Evolutionary conservation across 2,329 filamentous ascomycete genomes (phyloP), one percentile per base, ranked within the genome.

Genomic region (Beauveria brongniartii): DNA sequence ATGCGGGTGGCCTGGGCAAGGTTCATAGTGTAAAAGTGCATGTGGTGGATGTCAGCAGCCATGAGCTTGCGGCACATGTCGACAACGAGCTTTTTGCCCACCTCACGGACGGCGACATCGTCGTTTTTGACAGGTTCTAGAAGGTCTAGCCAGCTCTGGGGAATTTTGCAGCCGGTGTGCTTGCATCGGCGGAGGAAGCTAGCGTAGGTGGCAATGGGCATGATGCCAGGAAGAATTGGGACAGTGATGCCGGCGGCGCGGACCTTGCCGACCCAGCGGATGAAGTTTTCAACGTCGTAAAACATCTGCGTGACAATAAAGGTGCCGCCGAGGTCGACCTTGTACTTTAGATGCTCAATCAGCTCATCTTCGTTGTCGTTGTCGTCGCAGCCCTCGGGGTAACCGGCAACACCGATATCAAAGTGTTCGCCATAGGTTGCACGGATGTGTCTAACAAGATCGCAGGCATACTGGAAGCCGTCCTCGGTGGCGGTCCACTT

Each of bases 1-100:
- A 97, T 92, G 68, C 89, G 88, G 1, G 93, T 97, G 55, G 94
- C 90, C 74, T 96, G 91, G 12, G 92, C 93, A 22, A 99, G 82
- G 75, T 99, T 99, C 94, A 99, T 99, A 63, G 94, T 99, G 79
- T 99, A 99, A 76, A 99, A 99, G 75, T 99, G 94, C 65, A 99
- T 76, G 72, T 97, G 92, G 65, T 86, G 82, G 66, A 97, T 91
- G 46, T 92, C 94, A 41, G 86, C 87, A 62, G 86, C 84, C 61
- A 97, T 80, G 63, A 99, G 84, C 75, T 88, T 91, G 63, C 88
- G 86, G 74, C 94, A 99, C 85, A 99, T 87, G 50, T 95, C 85
- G 24, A 92, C 90, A 20, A 99, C 88, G 24, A 99, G 80, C 16
- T 83, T 86, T 75, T 92, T 94, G 58, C 94, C 94, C 61, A 96